Evolutionary conservation across 495 filamentous ascomycete genomes (phyloP), one percentile per base, ranked within the genome.

Genomic region (Penicillium turbatum): DNA sequence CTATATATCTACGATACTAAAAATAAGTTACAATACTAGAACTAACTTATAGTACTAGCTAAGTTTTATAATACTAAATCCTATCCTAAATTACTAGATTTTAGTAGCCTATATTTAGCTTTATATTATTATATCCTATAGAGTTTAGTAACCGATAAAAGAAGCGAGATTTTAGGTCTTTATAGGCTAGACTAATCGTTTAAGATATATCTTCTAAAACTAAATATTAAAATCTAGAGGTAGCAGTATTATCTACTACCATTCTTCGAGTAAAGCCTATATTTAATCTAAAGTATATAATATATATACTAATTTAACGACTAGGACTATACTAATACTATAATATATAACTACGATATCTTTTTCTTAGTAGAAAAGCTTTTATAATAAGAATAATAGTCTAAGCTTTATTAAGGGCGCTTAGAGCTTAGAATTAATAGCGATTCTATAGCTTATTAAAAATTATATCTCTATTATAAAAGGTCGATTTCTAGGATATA

Each of bases 301-400:
- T 43, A 43, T n/a, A 9, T 16, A 15, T 44, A 8, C 41, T 44
- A 6, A 44, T 44, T 44, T 9, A 9, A 4, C 6, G 30, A 30
- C 6, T 17, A 44, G 26, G 26, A 31, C 3, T 1, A 44, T 15
- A 5, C n/a, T 0, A 29, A 44, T 24, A 44, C 41, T 6, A 13
- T 6, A 44, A 44, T 5, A 44, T 44, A 44, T 31, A 10, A 16
- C 41, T 6, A 44, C 15, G 3, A 44, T 13, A 13, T 44, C 41
- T 44, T 44, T 29, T 0, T 16, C 41, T 44, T 54, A 11, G 17
- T 54, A 39, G 35, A 54, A 35, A 44, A 44, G 12, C 38, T 55
- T 0, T 32, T 55, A 7, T 29, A 30, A 29, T 19, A 55, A 40
- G 37, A 55, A 30, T 29, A 49, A 15, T 2, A 48, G 35, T 55